These are phyloP conservation scores for Porphyridium purpureum DNA, from an alignment of 23 red algal genomes.

Conservation along the genomic window DNA sequence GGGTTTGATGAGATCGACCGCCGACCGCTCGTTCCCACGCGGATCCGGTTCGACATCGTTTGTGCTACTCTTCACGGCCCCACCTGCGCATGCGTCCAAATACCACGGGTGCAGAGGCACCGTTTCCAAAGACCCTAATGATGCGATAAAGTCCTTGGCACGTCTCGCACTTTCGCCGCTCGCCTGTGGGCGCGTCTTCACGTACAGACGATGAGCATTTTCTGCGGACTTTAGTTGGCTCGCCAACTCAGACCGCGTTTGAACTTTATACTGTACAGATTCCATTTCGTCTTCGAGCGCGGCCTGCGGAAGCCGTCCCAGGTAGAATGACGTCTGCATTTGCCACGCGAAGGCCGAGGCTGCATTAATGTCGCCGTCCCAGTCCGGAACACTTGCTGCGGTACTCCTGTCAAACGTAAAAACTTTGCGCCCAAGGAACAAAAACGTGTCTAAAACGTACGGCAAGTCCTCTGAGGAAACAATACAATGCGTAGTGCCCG, in stretches of 20 bases:
- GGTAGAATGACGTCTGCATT: conserved; percentile 24
- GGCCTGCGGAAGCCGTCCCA: conserved; percentile 31
- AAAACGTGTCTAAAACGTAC: conserved; percentile 58
- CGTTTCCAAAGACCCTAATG: conserved; percentile 6
- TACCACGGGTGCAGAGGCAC: conserved; percentile 54
- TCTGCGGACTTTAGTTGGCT: conserved; percentile 15
- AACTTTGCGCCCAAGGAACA: conserved; percentile 26
- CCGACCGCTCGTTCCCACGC: too few species aligned
- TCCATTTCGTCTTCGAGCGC: conserved; percentile 45
- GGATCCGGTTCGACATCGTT: too few species aligned
- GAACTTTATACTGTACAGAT: conserved; percentile 3
- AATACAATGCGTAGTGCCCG: conserved; percentile 37
- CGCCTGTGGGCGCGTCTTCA: conserved; percentile 46
- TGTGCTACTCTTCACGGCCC: too few species aligned
- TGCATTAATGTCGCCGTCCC: background rate
- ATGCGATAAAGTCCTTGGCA: conserved; percentile 23
- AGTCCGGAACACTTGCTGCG: background rate
- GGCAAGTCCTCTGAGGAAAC: conserved; percentile 70
- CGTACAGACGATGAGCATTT: conserved; percentile 60
- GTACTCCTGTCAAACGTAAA: conserved; percentile 1
- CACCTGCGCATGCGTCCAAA: too few species aligned
- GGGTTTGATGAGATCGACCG: too few species aligned
- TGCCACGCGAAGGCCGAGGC: conserved; percentile 8
- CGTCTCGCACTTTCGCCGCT: conserved; percentile 38
- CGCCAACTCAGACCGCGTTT: conserved; percentile 16